These are phyloP conservation scores for Sporothrix globosa DNA, from an alignment of 2,329 filamentous ascomycete genomes.

Conservation along the genomic window DNA sequence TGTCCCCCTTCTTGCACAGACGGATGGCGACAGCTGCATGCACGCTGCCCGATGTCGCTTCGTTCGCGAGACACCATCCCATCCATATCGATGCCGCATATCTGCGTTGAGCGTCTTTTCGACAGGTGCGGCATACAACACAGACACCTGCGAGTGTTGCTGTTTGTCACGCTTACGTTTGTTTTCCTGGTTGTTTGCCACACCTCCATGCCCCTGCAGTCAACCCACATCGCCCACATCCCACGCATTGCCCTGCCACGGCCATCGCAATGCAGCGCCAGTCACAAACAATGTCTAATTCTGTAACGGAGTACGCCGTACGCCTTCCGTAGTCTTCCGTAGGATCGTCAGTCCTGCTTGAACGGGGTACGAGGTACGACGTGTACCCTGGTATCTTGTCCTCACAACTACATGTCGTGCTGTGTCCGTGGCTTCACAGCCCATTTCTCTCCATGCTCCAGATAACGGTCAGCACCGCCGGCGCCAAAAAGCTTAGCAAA, in stretches of 20 bases:
- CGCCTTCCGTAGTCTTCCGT: no score
- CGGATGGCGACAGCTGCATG: no score
- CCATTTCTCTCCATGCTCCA: no score
- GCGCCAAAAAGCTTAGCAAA: constrained; percentile 2
- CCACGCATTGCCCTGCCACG: neutral
- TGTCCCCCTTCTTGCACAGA: neutral
- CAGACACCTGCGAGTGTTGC: neutral
- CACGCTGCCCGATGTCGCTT: neutral
- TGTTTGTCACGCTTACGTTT: constrained; percentile 20
- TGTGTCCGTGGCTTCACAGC: no score
- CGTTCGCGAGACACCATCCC: neutral
- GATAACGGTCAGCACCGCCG: neutral
- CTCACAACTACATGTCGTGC: no score
- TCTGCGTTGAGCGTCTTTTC: no score
- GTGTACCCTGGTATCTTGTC: no score
- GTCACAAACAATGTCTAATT: no score
- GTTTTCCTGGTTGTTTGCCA: neutral
- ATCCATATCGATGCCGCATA: no score
- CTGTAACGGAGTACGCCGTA: no score
- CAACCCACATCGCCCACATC: neutral
- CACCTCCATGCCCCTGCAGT: neutral
- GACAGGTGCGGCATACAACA: no score
- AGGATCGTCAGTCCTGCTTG: no score
- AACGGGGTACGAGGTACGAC: neutral
- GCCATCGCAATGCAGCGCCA: neutral